Percentiles rank a stretch among this genome's conserved stretches.
Evolutionary conservation across 768 basidiomycete species (phyloP).

Genomic region (Termitomyces titanicus): DNA sequence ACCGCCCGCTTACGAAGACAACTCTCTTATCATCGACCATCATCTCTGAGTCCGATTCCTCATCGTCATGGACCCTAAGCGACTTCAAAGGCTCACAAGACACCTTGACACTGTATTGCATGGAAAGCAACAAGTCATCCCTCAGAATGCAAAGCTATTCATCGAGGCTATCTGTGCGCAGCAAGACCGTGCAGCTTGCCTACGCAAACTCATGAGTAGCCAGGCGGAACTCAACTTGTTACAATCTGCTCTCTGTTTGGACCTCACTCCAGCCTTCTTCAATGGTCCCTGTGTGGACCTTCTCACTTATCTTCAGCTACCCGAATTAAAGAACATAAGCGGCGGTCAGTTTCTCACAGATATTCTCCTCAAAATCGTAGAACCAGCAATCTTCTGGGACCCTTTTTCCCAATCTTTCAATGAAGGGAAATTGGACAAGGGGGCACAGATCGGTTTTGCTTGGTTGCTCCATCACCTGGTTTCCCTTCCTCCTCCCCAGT

Average conservation of each 20-base stretch:
- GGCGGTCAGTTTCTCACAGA: conserved; percentile 33
- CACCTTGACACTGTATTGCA: not conserved
- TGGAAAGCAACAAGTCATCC: not conserved
- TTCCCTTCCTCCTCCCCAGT: conserved; percentile 15
- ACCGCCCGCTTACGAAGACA: not conserved
- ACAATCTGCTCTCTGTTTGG: conserved; percentile 33
- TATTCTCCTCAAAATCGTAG: conserved; percentile 33
- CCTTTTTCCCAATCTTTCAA: conserved; percentile 28
- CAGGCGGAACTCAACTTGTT: conserved; percentile 30
- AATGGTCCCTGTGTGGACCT: conserved; percentile 31
- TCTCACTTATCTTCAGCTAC: conserved; percentile 32
- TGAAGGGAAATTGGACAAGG: conserved; percentile 19
- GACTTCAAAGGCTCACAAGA: not conserved
- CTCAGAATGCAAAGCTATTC: conserved; percentile 20
- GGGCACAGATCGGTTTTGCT: conserved; percentile 28
- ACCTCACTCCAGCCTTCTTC: conserved; percentile 30
- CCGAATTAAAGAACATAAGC: conserved; percentile 27
- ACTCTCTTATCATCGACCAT: not conserved
- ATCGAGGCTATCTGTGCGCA: conserved; percentile 35
- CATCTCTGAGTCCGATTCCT: not conserved
- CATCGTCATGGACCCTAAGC: not conserved
- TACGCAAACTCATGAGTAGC: conserved; percentile 30
- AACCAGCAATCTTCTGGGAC: conserved; percentile 45
- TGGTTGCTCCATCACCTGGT: conserved; percentile 37
- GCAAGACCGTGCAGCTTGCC: conserved; percentile 31